Base-by-base conservation (phyloP, 441 rosid genomes). In the Populus hybrid region DNA sequence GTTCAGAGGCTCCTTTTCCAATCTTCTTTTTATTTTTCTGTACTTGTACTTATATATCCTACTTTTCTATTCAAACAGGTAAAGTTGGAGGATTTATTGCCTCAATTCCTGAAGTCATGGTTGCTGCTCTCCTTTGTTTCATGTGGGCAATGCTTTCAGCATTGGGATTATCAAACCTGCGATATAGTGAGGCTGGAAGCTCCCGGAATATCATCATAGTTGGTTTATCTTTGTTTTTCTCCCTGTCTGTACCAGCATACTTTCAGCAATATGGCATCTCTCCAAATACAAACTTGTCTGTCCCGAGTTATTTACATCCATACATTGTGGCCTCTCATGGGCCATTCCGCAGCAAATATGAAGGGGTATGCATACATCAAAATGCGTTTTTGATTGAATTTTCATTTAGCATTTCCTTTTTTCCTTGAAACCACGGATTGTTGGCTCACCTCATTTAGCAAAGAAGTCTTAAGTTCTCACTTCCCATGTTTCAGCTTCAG, bases 91-190 rank as follows among this genome's bases (percentile, higher is more conserved):
- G 97, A 19, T 92, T 94, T 83, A 87, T 95, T 36, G 99, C 99
- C 82, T 94, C 97, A 5, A 94, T 94, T 81, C 99, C 98, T 21
- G 81, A 88, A 86, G 98, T 94, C 84, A 95, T 95, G 92, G 95
- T 94, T 81, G 99, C 97, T 73, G 92, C 97, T 74, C 97, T 95
- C 71, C 94, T 95, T 40, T 94, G 99, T 85, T 91, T 91, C 87
- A 95, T 95, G 99, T 95, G 97, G 98, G 99, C 92, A 71, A 89
- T 93, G 97, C 94, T 95, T 78, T 75, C 96, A 11, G 99, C 99
- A 24, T 87, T 93, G 78, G 99, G 99, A 71, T 83, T 95, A 79
- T 95, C 99, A 23, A 95, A 95, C 85, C 88, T 95, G 61, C 93
- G 99, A 2, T 95, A 95, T 42, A 95, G 98, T 70, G 99, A 94